Evolutionary conservation across 2,329 filamentous ascomycete genomes (phyloP).

Genomic region (Paecilomyces formosus): DNA sequence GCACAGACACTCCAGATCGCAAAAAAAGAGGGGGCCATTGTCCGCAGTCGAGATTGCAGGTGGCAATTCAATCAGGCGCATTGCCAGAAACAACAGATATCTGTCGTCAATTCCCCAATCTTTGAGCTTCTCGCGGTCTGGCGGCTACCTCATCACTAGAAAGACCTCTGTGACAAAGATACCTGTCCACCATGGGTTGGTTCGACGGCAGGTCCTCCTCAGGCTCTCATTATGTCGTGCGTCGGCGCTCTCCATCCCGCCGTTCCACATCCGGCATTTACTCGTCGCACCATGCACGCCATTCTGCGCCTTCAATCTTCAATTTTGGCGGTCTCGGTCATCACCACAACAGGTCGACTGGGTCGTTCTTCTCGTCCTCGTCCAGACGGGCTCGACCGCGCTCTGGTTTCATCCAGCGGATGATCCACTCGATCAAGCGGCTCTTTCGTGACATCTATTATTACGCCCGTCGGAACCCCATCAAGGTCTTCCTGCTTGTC

Average conservation of each 20-base stretch:
- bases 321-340: conserved; percentile 30
- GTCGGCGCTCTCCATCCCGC: conserved; percentile 29
- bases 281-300: conserved; percentile 29
- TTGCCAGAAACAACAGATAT: background rate
- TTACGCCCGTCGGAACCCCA: conserved; percentile 74
- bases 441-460: conserved; percentile 72
- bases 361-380: conserved; percentile 52
- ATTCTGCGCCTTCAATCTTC: conserved; percentile 41
- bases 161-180: background rate
- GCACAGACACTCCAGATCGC: background rate
- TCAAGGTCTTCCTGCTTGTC: conserved; percentile 81
- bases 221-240: conserved; percentile 19
- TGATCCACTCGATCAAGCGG: conserved; percentile 68
- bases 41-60: background rate
- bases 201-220: conserved; percentile 34
- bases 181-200: conserved; percentile 34
- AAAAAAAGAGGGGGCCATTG: background rate
- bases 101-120: background rate
- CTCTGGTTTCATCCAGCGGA: conserved; percentile 65
- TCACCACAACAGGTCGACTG: conserved; percentile 25
- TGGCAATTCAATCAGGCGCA: background rate
- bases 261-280: conserved; percentile 26
- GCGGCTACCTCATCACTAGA: background rate
- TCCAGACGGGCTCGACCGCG: conserved; percentile 75
- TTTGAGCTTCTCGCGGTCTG: background rate